Conservation (phyloP, 768 basidiomycete genomes). For the Boletus tomentosulus region DNA sequence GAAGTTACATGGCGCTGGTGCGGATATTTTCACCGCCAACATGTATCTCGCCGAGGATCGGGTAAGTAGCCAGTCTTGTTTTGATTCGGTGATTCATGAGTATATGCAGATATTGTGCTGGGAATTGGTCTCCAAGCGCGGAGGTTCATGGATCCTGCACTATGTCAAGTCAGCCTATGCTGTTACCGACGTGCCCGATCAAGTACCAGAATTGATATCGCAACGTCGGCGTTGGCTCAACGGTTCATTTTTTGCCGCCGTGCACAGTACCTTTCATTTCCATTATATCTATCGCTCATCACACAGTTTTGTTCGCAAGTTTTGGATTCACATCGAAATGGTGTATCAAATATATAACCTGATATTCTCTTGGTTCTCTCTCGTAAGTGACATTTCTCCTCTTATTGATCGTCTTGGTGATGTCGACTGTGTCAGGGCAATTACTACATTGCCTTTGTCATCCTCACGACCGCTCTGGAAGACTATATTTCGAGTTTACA, state of each 20-base stretch:
- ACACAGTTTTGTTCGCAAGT: constrained; percentile 76
- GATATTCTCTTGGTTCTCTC: constrained; percentile 88
- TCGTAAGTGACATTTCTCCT: constrained; percentile 43
- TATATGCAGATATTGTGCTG: constrained; percentile 79
- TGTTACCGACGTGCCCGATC: constrained; percentile 90
- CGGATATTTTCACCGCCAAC: constrained; percentile 92
- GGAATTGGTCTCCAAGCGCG: constrained; percentile 95
- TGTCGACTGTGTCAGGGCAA: constrained; percentile 53
- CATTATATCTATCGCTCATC: constrained; percentile 92
- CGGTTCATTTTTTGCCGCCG: constrained; percentile 95
- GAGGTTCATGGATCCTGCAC: constrained; percentile 87
- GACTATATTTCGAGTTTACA: constrained; percentile 56
- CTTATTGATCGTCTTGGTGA: neutral
- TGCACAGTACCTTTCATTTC: constrained; percentile 91
- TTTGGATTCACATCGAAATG: constrained; percentile 94
- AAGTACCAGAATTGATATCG: constrained; percentile 91
- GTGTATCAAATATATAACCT: constrained; percentile 87
- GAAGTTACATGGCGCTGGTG: constrained; percentile 84
- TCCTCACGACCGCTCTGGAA: constrained; percentile 74
- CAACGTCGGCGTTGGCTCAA: constrained; percentile 97
- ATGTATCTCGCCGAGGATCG: constrained; percentile 96
- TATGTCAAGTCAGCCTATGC: constrained; percentile 95
- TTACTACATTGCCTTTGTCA: constrained; percentile 85
- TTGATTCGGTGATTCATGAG: constrained; percentile 2
- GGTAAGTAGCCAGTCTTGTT: constrained; percentile 31